These are phyloP conservation scores for Xylaria scruposa DNA, from an alignment of 495 filamentous ascomycete genomes.

Conservation along the genomic window DNA sequence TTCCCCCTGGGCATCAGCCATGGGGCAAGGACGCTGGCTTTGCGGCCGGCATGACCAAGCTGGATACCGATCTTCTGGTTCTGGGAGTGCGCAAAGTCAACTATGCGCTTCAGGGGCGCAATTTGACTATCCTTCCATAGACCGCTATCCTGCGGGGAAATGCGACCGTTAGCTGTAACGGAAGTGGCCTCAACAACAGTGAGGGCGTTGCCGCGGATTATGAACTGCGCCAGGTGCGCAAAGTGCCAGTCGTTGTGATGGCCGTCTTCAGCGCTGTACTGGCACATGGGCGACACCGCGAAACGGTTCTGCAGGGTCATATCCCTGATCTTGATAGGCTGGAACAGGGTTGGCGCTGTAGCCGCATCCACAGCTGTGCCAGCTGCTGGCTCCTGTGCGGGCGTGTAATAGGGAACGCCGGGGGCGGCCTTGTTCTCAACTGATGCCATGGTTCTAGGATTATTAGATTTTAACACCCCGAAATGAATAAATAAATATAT, in stretches of 20 bases:
- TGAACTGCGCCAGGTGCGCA: slow-evolving; percentile 65
- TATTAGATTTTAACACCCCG: neutral
- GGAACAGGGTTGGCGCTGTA: slow-evolving; percentile 67
- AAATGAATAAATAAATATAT: neutral
- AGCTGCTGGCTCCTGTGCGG: slow-evolving; percentile 59
- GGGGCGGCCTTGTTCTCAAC: slow-evolving; percentile 41
- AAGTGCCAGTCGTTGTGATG: slow-evolving; percentile 76
- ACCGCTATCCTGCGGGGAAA: slow-evolving; percentile 68
- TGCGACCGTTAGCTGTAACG: slow-evolving; percentile 72
- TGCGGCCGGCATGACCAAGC: slow-evolving; percentile 76
- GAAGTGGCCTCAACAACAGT: slow-evolving; percentile 73
- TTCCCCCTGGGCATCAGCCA: slow-evolving; percentile 54
- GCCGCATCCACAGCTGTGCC: slow-evolving; percentile 59
- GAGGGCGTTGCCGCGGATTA: slow-evolving; percentile 68
- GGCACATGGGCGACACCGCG: slow-evolving; percentile 68
- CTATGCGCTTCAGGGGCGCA: slow-evolving; percentile 64
- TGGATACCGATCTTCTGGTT: slow-evolving; percentile 73
- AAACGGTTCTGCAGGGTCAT: slow-evolving; percentile 77
- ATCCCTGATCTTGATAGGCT: slow-evolving; percentile 68
- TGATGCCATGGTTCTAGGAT: slow-evolving; percentile 19
- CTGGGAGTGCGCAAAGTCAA: slow-evolving; percentile 67
- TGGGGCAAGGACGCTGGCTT: slow-evolving; percentile 68
- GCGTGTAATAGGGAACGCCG: slow-evolving; percentile 64
- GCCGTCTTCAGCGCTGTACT: slow-evolving; percentile 71
- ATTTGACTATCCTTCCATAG: slow-evolving; percentile 77